Percentiles rank a stretch among this genome's conserved stretches.
phyloP scores from a whole-genome alignment of 1,284 basidiomycete genomes.

The Fistulinella staudtii region DNA sequence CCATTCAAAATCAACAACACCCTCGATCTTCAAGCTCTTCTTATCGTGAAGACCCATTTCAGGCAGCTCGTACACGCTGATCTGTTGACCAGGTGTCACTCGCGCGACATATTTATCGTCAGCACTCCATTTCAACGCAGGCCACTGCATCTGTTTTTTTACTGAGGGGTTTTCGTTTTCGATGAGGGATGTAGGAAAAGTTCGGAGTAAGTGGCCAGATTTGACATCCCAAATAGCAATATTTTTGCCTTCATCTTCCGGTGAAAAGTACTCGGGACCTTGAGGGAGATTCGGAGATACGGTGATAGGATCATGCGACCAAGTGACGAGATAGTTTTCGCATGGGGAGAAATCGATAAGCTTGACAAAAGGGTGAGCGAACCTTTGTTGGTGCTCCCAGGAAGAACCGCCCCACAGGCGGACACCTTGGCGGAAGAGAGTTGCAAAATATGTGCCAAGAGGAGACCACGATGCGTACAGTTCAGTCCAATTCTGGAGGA shows the following conservation, averaged over 20 bases:
- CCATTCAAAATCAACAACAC: slow-evolving; percentile 99
- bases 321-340: slow-evolving; percentile 96
- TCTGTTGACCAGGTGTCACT: slow-evolving; percentile 85
- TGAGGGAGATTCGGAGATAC: slow-evolving; percentile 80
- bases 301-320: slow-evolving; percentile 94
- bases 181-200: slow-evolving; percentile 72
- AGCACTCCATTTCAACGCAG: slow-evolving; percentile 95
- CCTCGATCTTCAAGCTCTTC: slow-evolving; percentile 97
- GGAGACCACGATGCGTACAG: slow-evolving; percentile 98
- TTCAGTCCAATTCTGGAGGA: slow-evolving; percentile 85
- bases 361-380: slow-evolving; percentile 94
- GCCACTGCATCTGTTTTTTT: slow-evolving; percentile 90
- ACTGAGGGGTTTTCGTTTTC: slow-evolving; percentile 55
- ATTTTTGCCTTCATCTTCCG: slow-evolving; percentile 96
- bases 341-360: slow-evolving; percentile 97
- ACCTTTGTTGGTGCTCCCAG: slow-evolving; percentile 84
- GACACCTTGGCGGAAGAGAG: slow-evolving; percentile 93
- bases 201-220: slow-evolving; percentile 88
- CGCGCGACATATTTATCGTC: slow-evolving; percentile 93
- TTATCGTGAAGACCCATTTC: slow-evolving; percentile 94
- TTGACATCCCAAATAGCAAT: slow-evolving; percentile 98
- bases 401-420: slow-evolving; percentile 93
- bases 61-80: slow-evolving; percentile 95
- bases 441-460: slow-evolving; percentile 89
- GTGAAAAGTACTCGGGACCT: slow-evolving; percentile 84